A percentile compares a stretch with the other conserved stretches of the same genome.
These are phyloP conservation scores for Spatholobus suberectus DNA, from an alignment of 306 rosid genomes.

Conservation along the genomic window DNA sequence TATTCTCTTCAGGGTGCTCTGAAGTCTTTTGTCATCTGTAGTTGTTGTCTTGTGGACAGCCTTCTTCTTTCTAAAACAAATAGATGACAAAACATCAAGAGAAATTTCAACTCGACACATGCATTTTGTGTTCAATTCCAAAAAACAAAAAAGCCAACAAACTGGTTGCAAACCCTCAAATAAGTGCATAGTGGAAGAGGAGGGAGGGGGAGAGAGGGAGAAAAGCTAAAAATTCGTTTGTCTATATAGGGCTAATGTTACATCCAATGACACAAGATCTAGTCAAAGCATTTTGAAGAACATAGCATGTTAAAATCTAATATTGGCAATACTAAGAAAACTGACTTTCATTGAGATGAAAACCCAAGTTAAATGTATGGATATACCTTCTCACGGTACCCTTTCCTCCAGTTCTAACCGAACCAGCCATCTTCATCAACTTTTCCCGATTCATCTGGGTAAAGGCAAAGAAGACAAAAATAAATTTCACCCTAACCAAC, in stretches of 20 bases:
- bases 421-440: conserved; percentile 95
- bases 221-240: neutral
- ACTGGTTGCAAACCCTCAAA: neutral
- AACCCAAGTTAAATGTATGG: neutral
- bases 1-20: conserved; percentile 92
- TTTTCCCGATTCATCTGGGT: conserved; percentile 80
- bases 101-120: neutral
- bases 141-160: neutral
- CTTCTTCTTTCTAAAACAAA: conserved; percentile 78
- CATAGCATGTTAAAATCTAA: neutral
- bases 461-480: neutral
- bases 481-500: neutral
- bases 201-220: neutral
- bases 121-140: neutral
- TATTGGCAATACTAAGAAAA: neutral
- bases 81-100: neutral
- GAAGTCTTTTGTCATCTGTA: conserved; percentile 91
- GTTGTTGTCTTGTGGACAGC: conserved; percentile 95
- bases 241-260: neutral
- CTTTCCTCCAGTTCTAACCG: conserved; percentile 96
- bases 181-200: neutral
- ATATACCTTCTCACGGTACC: conserved; percentile 90
- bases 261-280: neutral
- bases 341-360: neutral
- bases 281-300: conserved; percentile 1